A percentile compares a stretch with the other conserved stretches of the same genome.
Conservation (phyloP, 2,329 filamentous ascomycete species). For the Orbilia brochopaga region DNA sequence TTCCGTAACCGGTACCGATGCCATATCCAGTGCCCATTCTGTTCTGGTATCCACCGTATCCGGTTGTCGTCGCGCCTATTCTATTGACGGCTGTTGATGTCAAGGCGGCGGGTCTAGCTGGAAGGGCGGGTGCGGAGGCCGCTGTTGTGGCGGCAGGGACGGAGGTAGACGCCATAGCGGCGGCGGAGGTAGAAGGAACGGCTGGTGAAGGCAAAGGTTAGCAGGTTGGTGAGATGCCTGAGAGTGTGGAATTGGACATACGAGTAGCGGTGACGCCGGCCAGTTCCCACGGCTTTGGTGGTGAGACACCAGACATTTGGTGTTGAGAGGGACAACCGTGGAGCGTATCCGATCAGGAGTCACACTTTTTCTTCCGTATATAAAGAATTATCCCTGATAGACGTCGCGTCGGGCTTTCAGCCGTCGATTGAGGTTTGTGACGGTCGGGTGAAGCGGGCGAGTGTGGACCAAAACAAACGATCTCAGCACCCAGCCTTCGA, state of each 20-base stretch:
- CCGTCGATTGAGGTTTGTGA: constrained; percentile 31
- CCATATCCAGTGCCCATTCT: constrained; percentile 57
- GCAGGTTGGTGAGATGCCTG: neutral
- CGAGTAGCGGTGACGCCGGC: constrained; percentile 68
- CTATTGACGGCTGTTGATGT: constrained; percentile 74
- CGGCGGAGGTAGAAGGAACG: constrained; percentile 49
- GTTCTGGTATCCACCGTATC: constrained; percentile 56
- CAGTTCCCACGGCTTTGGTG: constrained; percentile 97
- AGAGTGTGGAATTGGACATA: constrained; percentile 58
- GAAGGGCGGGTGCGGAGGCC: constrained; percentile 70
- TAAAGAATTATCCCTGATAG: constrained; percentile 4
- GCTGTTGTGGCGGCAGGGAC: constrained; percentile 60
- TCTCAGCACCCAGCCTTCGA: constrained; percentile 46
- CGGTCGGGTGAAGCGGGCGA: constrained; percentile 31
- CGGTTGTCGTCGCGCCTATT: constrained; percentile 68
- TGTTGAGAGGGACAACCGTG: constrained; percentile 14
- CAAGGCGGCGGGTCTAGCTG: constrained; percentile 80
- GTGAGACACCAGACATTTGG: constrained; percentile 70
- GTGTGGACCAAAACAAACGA: constrained; percentile 48
- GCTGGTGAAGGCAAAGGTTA: constrained; percentile 28
- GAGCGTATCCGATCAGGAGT: constrained; percentile 17
- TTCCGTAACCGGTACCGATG: constrained; percentile 58
- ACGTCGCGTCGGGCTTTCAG: constrained; percentile 27
- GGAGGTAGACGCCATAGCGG: constrained; percentile 59
- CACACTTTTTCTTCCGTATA: constrained; percentile 14